Evolutionary conservation across 2,329 filamentous ascomycete species (phyloP), one percentile per base, ranked within the genome.

Genomic region (Parastagonospora nodorum): DNA sequence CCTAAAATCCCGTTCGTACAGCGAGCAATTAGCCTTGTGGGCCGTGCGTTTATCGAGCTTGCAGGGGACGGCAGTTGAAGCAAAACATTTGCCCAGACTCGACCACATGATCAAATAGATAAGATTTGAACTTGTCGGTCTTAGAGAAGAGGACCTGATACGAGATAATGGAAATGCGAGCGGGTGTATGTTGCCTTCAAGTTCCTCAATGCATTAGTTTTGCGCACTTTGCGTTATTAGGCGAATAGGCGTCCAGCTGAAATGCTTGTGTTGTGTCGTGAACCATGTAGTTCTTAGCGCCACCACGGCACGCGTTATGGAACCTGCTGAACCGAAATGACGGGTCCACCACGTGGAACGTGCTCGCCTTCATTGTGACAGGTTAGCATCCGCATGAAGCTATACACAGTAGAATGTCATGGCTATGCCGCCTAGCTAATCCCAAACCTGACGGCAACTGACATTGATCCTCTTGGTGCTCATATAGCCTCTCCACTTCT

Each of bases 401-500:
- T 5, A 24, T 24, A 24, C 19, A 24, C 19, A 10, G 12, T 15
- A 38, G 5, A 11, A 38, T 12, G 15, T 14, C n/a, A 32, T 9
- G 14, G 15, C 15, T 11, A 14, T 31, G 46, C 12, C n/a, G 24
- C 14, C 39, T n/a, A 32, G 19, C 59, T 58, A 72, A 58, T 73
- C 69, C 71, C 72, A 74, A 8, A 75, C 72, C 51, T 75, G 72
- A n/a, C 72, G 67, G 58, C 72, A 74, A 48, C 69, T 72, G 19
- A 75, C 70, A 41, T 75, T 75, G 53, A 75, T 69, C 16, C 72
- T 68, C 55, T 74, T 75, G 30, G 69, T 69, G 2, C 64, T 66
- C 71, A 75, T 74, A 43, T 70, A 75, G 1, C 71, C 71, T 41
- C 64, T 74, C 72, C 72, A 75, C 49, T 69, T 70, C 53, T 71